phyloP scores from a whole-genome alignment of 352 stramenopile genomes.

The Globisporangium abappressorium region DNA sequence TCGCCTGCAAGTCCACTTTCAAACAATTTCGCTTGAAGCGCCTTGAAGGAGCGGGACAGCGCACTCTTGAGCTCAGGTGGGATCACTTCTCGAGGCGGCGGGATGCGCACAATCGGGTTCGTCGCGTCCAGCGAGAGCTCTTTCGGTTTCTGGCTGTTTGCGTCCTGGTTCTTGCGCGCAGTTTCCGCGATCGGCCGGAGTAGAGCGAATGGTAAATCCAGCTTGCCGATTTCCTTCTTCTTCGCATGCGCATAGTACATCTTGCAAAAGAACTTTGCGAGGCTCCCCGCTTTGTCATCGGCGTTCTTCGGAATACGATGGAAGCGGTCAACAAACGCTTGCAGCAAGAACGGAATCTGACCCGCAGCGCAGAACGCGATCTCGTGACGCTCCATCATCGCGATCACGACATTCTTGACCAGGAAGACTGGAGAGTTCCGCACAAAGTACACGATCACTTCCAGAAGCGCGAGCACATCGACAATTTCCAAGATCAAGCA shows the following conservation, averaged over 20 bases:
- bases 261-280: constrained; percentile 81
- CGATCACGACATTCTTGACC: constrained; percentile 79
- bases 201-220: constrained; percentile 69
- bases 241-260: constrained; percentile 85
- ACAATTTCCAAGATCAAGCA: constrained; percentile 83
- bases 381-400: constrained; percentile 83
- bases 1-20: constrained; percentile 42
- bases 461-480: constrained; percentile 72
- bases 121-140: constrained; percentile 68
- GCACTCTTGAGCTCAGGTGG: constrained; percentile 71
- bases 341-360: constrained; percentile 75
- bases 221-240: constrained; percentile 76
- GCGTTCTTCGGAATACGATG: constrained; percentile 61
- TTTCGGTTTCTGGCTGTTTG: constrained; percentile 61
- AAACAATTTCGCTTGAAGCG: constrained; percentile 62
- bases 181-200: constrained; percentile 73
- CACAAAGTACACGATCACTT: constrained; percentile 82
- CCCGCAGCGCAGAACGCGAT: constrained; percentile 79
- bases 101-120: constrained; percentile 77
- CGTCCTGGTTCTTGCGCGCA: constrained; percentile 81
- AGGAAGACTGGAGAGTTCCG: constrained; percentile 68
- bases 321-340: constrained; percentile 84
- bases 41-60: constrained; percentile 71
- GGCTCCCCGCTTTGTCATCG: constrained; percentile 66
- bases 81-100: constrained; percentile 62